These are phyloP conservation scores for Triglochin maritima DNA, from an alignment of 106 monocot species.

Conservation along the genomic window DNA sequence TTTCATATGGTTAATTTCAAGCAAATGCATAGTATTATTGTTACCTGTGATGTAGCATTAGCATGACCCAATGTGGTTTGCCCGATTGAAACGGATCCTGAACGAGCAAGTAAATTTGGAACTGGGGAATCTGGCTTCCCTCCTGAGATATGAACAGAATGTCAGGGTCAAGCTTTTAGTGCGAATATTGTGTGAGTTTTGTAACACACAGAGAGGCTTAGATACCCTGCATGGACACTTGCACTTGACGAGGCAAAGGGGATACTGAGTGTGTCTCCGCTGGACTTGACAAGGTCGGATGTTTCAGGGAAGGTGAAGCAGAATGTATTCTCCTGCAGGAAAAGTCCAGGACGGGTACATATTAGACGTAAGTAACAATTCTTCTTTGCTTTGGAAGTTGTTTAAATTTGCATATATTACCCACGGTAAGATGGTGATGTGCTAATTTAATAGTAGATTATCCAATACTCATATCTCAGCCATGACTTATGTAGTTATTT, in stretches of 20 bases:
- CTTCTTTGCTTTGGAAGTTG: too few relatives aligned
- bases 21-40: too few relatives aligned
- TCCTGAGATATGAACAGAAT: slow-evolving; percentile 24
- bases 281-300: slow-evolving; percentile 46
- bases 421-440: not conserved
- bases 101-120: slow-evolving; percentile 29
- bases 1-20: too few relatives aligned
- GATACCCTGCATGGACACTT: not conserved
- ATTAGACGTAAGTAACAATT: too few relatives aligned
- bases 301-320: slow-evolving; percentile 27
- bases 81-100: slow-evolving; percentile 43
- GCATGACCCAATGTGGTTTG: slow-evolving; percentile 29
- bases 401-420: too few relatives aligned
- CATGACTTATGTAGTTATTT: not conserved
- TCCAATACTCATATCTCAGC: not conserved
- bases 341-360: too few relatives aligned
- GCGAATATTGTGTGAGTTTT: not conserved
- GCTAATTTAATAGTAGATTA: not conserved
- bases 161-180: not conserved
- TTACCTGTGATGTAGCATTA: slow-evolving; percentile 38
- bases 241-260: slow-evolving; percentile 30
- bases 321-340: slow-evolving; percentile 41
- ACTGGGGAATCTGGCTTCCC: slow-evolving; percentile 43
- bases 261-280: slow-evolving; percentile 23
- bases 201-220: not conserved